Base-by-base conservation (phyloP, 2,329 filamentous ascomycete species). In the Epicoccum sorghinum region DNA sequence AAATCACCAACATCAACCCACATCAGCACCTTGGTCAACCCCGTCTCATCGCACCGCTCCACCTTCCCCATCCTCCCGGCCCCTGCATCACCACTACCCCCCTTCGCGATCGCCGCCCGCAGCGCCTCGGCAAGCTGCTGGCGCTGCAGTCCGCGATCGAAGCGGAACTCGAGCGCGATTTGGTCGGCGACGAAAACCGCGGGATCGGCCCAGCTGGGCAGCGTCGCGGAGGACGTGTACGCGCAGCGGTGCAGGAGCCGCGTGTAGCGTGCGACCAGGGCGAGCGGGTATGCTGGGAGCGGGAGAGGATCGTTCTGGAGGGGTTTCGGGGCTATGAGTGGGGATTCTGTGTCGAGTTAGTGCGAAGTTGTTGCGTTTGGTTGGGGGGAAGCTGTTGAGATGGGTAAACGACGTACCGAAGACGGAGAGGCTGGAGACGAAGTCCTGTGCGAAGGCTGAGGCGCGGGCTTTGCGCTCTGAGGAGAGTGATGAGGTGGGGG, bases 1-100 rank as follows among this genome's bases (percentile, higher is more conserved):
- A 48, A 49, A 43, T 62, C 57, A 1, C 48, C 46, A 25, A 61
- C 59, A 33, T 62, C 59, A 38, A 61, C 55, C 53, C 54, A 61
- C 42, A 64, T 40, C 7, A 45, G 27, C 32, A 64, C 54, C 24
- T 39, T 57, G 13, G 45, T 55, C 0, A 53, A 24, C 1, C 53
- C 57, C 7, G 52, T 60, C 32, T 22, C 10, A 0, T 7, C 4
- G 25, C 49, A 54, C 7, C 35, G 53, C 33, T 64, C 57, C 1
- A 64, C 47, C 25, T 41, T 54, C 1, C 61, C 61, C 59, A 62
- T 64, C 10, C 58, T 47, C 1, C 57, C 58, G 3, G 18, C 27
- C 27, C 27, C 27, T 29, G 6, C 10, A 18, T 18, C 18, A 18
- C 18, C 18, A 18, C 18, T 18, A 2, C 27, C 25, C 10, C 43